Evolutionary conservation across 2,329 filamentous ascomycete genomes (phyloP).

Genomic region (Phialophora verrucosa): DNA sequence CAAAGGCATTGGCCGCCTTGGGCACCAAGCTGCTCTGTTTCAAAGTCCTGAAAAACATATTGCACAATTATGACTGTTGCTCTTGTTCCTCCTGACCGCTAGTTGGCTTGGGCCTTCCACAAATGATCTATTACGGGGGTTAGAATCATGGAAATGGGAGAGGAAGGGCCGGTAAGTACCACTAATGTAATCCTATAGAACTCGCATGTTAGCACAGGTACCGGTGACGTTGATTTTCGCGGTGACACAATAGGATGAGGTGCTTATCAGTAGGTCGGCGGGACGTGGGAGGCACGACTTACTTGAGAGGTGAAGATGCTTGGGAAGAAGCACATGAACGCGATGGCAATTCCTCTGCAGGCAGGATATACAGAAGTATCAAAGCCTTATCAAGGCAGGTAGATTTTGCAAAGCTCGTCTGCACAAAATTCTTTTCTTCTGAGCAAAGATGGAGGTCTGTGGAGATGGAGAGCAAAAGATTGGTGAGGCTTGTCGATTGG

Average conservation of each 20-base stretch:
- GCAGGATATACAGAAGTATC: conserved; percentile 24
- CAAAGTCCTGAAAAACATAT: conserved; percentile 62
- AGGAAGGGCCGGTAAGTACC: conserved; percentile 50
- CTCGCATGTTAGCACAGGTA: conserved; percentile 44
- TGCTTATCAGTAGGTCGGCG: conserved; percentile 32
- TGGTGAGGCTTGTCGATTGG: conserved; percentile 22
- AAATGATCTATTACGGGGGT: conserved; percentile 60
- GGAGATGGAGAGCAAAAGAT: conserved; percentile 28
- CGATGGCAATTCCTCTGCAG: conserved; percentile 29
- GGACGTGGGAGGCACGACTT: conserved; percentile 47
- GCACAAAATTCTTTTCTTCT: conserved; percentile 31
- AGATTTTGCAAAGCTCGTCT: conserved; percentile 18
- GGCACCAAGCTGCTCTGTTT: conserved; percentile 58
- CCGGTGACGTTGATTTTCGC: conserved; percentile 31
- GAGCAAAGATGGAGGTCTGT: conserved; percentile 21
- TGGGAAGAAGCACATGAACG: conserved; percentile 69
- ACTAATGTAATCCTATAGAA: conserved; percentile 67
- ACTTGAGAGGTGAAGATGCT: conserved; percentile 89
- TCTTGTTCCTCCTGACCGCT: conserved; percentile 46
- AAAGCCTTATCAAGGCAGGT: conserved; percentile 23
- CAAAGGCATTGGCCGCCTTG: conserved; percentile 51
- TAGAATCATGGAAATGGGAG: conserved; percentile 33
- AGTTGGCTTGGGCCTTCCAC: conserved; percentile 71
- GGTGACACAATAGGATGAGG: conserved; percentile 31
- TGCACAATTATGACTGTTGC: conserved; percentile 44